phyloP scores from a whole-genome alignment of 768 basidiomycete genomes.

The Royoungia palumana region DNA sequence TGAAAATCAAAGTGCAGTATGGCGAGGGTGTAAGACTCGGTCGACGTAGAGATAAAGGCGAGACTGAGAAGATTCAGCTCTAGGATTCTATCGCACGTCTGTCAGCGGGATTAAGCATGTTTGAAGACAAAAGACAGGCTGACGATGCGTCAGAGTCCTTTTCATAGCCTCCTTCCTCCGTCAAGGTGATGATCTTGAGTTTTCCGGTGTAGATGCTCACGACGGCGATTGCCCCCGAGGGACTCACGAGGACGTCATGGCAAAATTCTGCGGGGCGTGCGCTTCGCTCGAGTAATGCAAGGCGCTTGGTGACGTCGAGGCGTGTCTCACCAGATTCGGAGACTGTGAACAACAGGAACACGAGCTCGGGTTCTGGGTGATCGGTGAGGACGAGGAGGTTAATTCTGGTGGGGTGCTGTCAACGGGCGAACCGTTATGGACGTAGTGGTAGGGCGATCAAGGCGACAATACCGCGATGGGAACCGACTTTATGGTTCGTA shows the following conservation, averaged over 20 bases:
- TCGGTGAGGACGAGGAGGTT: slow-evolving; percentile 65
- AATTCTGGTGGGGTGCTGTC: slow-evolving; percentile 34
- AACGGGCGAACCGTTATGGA: slow-evolving; percentile 7
- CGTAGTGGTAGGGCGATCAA: neutral
- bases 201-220: slow-evolving; percentile 68
- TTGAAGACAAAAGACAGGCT: slow-evolving; percentile 26
- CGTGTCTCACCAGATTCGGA: slow-evolving; percentile 28
- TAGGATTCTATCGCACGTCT: slow-evolving; percentile 42
- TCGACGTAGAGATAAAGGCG: slow-evolving; percentile 48
- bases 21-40: slow-evolving; percentile 51
- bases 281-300: slow-evolving; percentile 54
- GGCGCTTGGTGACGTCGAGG: slow-evolving; percentile 41
- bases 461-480: slow-evolving; percentile 47
- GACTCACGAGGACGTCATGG: slow-evolving; percentile 64
- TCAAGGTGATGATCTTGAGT: slow-evolving; percentile 58
- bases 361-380: slow-evolving; percentile 71
- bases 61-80: slow-evolving; percentile 69
- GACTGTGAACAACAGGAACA: slow-evolving; percentile 55
- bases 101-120: slow-evolving; percentile 4
- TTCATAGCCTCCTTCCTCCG: slow-evolving; percentile 49
- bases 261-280: slow-evolving; percentile 69
- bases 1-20: slow-evolving; percentile 67
- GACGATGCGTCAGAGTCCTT: slow-evolving; percentile 64
- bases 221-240: slow-evolving; percentile 56
- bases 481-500: slow-evolving; percentile 53